A percentile compares a stretch with the other conserved stretches of the same genome.
These are phyloP conservation scores for Penicillium sp. DNA, from an alignment of 2,329 filamentous ascomycete genomes.

Conservation along the genomic window DNA sequence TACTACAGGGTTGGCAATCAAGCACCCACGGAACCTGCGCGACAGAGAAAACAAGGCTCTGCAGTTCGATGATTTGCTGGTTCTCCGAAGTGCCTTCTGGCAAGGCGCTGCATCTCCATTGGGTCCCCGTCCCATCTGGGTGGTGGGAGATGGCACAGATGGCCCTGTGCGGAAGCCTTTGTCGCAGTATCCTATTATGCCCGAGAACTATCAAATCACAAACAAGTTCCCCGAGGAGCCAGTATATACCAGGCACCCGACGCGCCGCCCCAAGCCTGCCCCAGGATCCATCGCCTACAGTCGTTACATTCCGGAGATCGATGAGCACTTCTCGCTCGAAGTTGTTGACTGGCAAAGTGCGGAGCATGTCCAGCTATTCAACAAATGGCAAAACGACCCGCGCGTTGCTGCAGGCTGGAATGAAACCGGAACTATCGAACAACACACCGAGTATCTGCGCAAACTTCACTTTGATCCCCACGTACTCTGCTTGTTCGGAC, in stretches of 20 bases:
- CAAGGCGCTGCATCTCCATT: slow-evolving; percentile 66
- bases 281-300: slow-evolving; percentile 71
- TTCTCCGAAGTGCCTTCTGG: slow-evolving; percentile 61
- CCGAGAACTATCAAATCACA: slow-evolving; percentile 43
- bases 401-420: slow-evolving; percentile 78
- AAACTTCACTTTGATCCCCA: slow-evolving; percentile 68
- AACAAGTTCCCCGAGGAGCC: slow-evolving; percentile 48
- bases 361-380: slow-evolving; percentile 66
- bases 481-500: slow-evolving; percentile 64
- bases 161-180: slow-evolving; percentile 24
- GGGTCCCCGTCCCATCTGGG: slow-evolving; percentile 61
- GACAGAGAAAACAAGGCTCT: slow-evolving; percentile 18
- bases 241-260: slow-evolving; percentile 64
- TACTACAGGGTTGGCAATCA: slow-evolving; percentile 29
- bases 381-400: slow-evolving; percentile 79
- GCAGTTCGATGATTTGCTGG: slow-evolving; percentile 39
- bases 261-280: slow-evolving; percentile 66
- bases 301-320: slow-evolving; percentile 70
- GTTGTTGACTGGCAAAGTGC: slow-evolving; percentile 63
- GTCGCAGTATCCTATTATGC: slow-evolving; percentile 30
- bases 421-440: slow-evolving; percentile 68
- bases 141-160: slow-evolving; percentile 44
- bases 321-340: slow-evolving; percentile 74
- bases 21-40: slow-evolving; percentile 22
- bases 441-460: slow-evolving; percentile 68